Base-by-base conservation (phyloP, 352 stramenopile genomes). In the Phytopythium chamaehyphon region DNA sequence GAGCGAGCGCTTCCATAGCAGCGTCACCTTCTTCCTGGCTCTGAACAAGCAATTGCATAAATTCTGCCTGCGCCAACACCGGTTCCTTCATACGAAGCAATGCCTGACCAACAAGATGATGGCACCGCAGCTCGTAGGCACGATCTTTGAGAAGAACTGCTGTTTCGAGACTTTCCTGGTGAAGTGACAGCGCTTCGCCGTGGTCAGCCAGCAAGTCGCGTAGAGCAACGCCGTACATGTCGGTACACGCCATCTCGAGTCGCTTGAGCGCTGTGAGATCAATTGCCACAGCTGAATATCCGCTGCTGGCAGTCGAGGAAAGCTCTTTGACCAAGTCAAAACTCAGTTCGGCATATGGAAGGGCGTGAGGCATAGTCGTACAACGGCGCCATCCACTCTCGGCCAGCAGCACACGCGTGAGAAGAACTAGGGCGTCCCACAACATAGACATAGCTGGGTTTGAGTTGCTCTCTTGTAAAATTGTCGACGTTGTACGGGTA, bases 191-290 rank as follows among this genome's bases (percentile, higher is more conserved):
- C 6, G 76, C 67, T 19, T 84, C 70, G 6, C 57, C 33, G 16
- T 71, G 48, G 18, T 77, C 73, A 0, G 55, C 36, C 8, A 50
- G 53, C 18, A 79, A 56, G 8, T 83, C 62, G 0, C 84, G 53
- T 14, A 84, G 49, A 5, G 55, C 62, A 3, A 59, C 35, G 0
- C 62, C 73, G 40, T 71, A 79, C 3, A 54, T 59, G 54, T 86
- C 68, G 2, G 64, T 63, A 33, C 73, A 77, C 19, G 69, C 50
- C 64, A 83, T 69, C 39, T 86, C 72, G 16, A 83, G 55, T 3
- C 65, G 75, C n/a, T 33, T 44, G 6, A 66, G 40, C 2, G 24
- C 31, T 2, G 54, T 44, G 10, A 47, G 45, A 16, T 26, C 8
- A 11, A 22, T 46, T 1, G 61, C 54, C 39, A 43, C 51, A 0